Base-by-base conservation (phyloP, 345 rosid species). In the Dimocarpus longan region DNA sequence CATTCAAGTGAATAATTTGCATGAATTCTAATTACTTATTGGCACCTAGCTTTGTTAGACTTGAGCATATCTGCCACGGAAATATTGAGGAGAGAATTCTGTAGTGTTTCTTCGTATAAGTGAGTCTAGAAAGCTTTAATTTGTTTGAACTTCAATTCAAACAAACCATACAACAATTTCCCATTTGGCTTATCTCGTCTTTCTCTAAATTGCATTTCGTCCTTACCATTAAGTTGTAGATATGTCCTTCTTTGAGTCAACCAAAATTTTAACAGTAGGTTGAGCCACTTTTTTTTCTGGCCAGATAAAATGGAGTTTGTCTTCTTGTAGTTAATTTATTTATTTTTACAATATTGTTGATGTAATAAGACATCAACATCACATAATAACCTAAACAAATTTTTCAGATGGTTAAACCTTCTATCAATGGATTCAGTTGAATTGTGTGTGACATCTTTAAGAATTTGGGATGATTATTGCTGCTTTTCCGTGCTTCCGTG, bases 251-350 rank as follows among this genome's bases (percentile, higher is more conserved):
- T 77, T 68, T 56, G 40, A 24, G 57, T 42, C 75, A 68, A 57
- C 71, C 26, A 77, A 73, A 63, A 52, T 28, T 71, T 21, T 40
- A 52, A 15, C 68, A 44, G 32, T n/a, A 43, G 65, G 60, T 21
- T 62, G 78, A 71, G 46, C 81, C 80, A 68, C 81, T 3, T 46
- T 73, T 68, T 50, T 73, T 60, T 52, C 66, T 3, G 65, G 62
- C 63, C 16, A 52, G 28, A 42, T 26, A 28, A 42, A 12, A 37
- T 50, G 21, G 6, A 8, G 54, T 40, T 50, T 73, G 44, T 50
- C 52, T 37, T n/a, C 16, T 15, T 44, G 24, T 63, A 44, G 3
- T 50, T 32, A 32, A 32, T 3, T 70, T 12, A 6, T 50, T 28
- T 24, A n/a, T 26, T 60, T 26, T 44, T 59, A 44, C 66, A 63